Percentiles rank a stretch among this genome's conserved stretches.
phyloP scores from a whole-genome alignment of 331 rosid genomes.

The Saraca asoca region DNA sequence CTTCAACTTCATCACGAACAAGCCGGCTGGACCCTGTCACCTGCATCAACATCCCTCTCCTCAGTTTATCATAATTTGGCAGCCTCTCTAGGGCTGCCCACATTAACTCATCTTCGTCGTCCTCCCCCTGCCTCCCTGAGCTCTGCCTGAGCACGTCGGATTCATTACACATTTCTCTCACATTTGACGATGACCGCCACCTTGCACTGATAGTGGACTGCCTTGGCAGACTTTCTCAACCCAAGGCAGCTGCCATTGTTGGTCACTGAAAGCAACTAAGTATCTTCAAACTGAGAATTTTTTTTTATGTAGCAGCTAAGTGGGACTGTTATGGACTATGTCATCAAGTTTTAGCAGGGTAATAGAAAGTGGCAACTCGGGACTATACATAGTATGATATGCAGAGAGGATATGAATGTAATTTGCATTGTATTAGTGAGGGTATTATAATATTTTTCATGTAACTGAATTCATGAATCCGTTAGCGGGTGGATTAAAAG shows the following conservation, averaged over 20 bases:
- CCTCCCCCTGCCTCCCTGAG: constrained; percentile 1
- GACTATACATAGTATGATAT: no score
- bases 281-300: no score
- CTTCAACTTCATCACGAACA: constrained; percentile 40
- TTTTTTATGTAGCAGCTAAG: no score
- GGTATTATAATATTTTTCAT: no score
- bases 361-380: no score
- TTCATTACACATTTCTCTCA: constrained; percentile 38
- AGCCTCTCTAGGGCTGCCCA: constrained; percentile 44
- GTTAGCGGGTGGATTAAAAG: no score
- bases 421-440: no score
- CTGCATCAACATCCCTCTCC: constrained; percentile 36
- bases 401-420: no score
- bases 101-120: constrained; percentile 32
- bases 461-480: no score
- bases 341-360: no score
- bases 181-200: constrained; percentile 14
- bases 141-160: constrained; percentile 22
- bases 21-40: constrained; percentile 29
- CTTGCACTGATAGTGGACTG: constrained; percentile 20
- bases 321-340: no score
- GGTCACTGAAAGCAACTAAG: background rate
- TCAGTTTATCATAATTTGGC: constrained; percentile 35
- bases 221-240: constrained; percentile 17
- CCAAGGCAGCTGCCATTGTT: constrained; percentile 39